These are phyloP conservation scores for Patellaria atrata DNA, from an alignment of 495 filamentous ascomycete genomes.

Conservation along the genomic window DNA sequence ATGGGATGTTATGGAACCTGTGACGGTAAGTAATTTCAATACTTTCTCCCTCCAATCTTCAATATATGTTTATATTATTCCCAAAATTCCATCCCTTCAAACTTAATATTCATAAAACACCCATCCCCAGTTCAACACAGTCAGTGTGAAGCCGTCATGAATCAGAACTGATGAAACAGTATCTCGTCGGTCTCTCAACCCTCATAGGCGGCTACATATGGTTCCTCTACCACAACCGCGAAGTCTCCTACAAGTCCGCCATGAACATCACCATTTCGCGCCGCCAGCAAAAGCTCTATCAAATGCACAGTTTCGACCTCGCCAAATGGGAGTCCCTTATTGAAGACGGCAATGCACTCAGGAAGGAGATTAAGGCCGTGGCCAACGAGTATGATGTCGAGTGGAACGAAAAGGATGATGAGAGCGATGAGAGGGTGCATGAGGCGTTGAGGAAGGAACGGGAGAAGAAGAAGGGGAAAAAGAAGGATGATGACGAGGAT, in stretches of 20 bases:
- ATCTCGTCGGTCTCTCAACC: conserved; percentile 66
- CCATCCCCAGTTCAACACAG: no score
- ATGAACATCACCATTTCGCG: conserved; percentile 72
- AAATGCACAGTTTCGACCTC: conserved; percentile 57
- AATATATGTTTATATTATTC: not conserved
- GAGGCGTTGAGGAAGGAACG: conserved; percentile 52
- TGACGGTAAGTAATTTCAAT: conserved; percentile 36
- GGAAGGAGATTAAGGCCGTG: conserved; percentile 67
- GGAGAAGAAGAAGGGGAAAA: conserved; percentile 30
- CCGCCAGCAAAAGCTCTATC: conserved; percentile 65
- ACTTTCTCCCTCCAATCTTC: not conserved
- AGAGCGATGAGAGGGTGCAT: conserved; percentile 58
- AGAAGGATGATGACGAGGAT: conserved; percentile 29
- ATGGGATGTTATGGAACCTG: conserved; percentile 87
- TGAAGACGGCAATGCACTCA: conserved; percentile 65
- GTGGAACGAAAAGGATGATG: conserved; percentile 74
- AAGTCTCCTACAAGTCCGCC: conserved; percentile 71
- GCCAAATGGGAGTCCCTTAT: conserved; percentile 62
- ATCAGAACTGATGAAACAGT: conserved; percentile 24
- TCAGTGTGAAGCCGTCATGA: conserved; percentile 1
- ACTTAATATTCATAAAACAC: no score
- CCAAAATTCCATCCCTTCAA: no score
- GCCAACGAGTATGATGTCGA: conserved; percentile 87
- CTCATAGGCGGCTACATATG: conserved; percentile 84
- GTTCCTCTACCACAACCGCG: conserved; percentile 87